Evolutionary conservation across 2,329 filamentous ascomycete species (phyloP).

Genomic region (Lecanoromycetidae sp.): DNA sequence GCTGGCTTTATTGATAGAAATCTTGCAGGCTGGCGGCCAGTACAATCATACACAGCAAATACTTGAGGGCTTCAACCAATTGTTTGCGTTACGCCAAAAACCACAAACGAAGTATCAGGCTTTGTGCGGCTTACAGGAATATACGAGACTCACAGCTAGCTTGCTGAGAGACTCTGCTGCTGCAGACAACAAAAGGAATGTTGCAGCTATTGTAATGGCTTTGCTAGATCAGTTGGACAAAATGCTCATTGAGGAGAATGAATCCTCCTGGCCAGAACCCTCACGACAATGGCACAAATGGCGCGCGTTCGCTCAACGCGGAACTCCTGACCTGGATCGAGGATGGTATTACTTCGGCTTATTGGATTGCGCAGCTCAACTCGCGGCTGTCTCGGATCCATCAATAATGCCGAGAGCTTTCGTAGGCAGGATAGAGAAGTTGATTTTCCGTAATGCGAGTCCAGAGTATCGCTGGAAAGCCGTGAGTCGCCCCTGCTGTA

Average conservation of each 20-base stretch:
- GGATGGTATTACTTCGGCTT: constrained; percentile 13
- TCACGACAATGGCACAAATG: neutral
- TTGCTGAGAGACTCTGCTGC: neutral
- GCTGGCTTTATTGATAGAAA: neutral
- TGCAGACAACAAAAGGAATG: neutral
- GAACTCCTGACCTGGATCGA: constrained; percentile 5
- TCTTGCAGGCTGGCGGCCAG: constrained; percentile 3
- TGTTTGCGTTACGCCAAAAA: constrained; percentile 3
- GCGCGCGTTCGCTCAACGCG: neutral
- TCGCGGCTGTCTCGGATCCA: neutral
- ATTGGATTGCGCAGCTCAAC: constrained; percentile 10
- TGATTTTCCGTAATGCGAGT: constrained; percentile 2
- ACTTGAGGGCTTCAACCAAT: neutral
- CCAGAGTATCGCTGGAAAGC: constrained; percentile 11
- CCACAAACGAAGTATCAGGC: neutral
- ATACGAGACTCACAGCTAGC: neutral
- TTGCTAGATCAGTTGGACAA: neutral
- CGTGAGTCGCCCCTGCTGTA: neutral
- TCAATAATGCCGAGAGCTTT: neutral
- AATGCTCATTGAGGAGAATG: neutral
- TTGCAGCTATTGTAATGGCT: neutral
- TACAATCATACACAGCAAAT: constrained; percentile 4
- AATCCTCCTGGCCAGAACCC: neutral
- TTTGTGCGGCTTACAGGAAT: constrained; percentile 7
- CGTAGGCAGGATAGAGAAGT: neutral